Conservation (phyloP, 1,139 yeast genomes). For the Spathaspora sp. region DNA sequence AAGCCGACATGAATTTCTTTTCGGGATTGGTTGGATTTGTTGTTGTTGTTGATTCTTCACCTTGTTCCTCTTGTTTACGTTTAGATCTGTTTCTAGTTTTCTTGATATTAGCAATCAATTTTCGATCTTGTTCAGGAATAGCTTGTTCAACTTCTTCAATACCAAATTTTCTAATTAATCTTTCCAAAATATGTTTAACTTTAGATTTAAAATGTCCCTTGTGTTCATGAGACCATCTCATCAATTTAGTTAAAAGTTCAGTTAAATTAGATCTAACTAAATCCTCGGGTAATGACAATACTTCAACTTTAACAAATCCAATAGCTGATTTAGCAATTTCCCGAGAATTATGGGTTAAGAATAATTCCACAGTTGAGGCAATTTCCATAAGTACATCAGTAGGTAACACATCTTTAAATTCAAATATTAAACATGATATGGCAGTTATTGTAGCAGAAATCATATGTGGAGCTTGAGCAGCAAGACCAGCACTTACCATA, state of each 20-base stretch:
- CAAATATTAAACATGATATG: constrained; percentile 80
- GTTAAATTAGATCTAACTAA: constrained; percentile 66
- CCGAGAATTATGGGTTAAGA: constrained; percentile 84
- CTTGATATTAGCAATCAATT: constrained; percentile 78
- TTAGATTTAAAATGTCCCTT: constrained; percentile 91
- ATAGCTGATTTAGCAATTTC: constrained; percentile 93
- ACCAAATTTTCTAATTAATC: constrained; percentile 88
- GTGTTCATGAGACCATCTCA: constrained; percentile 95
- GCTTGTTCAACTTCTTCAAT: constrained; percentile 71
- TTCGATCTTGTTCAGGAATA: constrained; percentile 87
- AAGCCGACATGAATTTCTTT: constrained; percentile 72
- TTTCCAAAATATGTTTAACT: constrained; percentile 88
- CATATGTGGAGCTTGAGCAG: constrained; percentile 93
- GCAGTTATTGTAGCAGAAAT: constrained; percentile 95
- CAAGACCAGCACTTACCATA: constrained; percentile 94
- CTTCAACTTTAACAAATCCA: constrained; percentile 92
- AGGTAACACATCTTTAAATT: constrained; percentile 67
- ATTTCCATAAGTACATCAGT: constrained; percentile 65
- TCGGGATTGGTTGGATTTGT: constrained; percentile 21
- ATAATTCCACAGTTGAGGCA: constrained; percentile 84
- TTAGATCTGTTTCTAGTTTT: constrained; percentile 83
- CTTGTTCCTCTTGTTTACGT: constrained; percentile 56
- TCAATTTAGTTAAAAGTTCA: constrained; percentile 64
- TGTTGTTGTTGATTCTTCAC: constrained; percentile 18
- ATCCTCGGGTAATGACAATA: constrained; percentile 80